phyloP scores from a whole-genome alignment of 176 grass and related monocot species.

The Carex littledalei region DNA sequence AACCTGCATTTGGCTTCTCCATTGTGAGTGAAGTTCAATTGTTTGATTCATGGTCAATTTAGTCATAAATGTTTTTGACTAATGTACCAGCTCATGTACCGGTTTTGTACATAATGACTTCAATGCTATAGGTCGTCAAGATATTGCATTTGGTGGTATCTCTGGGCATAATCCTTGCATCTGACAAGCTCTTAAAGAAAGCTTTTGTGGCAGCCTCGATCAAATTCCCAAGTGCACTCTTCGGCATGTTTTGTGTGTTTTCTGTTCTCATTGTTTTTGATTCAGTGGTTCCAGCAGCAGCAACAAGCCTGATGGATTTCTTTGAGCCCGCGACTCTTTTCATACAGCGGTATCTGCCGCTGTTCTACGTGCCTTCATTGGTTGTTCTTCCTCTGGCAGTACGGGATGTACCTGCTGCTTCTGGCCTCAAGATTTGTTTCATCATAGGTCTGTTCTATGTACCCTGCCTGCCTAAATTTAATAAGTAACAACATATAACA shows the following conservation, averaged over 20 bases:
- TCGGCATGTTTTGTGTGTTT: constrained; percentile 91
- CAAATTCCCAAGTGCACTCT: constrained; percentile 81
- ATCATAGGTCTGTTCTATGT: constrained; percentile 48
- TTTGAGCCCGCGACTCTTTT: constrained; percentile 78
- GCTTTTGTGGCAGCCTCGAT: constrained; percentile 67
- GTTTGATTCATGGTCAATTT: constrained; percentile 1
- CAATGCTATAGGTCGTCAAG: constrained; percentile 29
- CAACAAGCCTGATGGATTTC: constrained; percentile 49
- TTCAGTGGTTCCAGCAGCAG: constrained; percentile 41
- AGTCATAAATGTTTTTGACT: neutral
- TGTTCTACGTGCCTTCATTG: constrained; percentile 86
- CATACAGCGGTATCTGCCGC: constrained; percentile 83
- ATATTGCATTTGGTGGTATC: constrained; percentile 52
- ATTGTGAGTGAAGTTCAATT: constrained; percentile 7
- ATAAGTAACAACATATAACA: neutral
- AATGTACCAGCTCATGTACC: neutral
- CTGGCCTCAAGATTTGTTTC: constrained; percentile 69
- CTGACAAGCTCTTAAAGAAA: constrained; percentile 64
- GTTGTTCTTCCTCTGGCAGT: constrained; percentile 77
- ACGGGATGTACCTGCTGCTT: constrained; percentile 58
- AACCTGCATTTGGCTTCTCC: constrained; percentile 25
- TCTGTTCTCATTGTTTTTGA: constrained; percentile 58
- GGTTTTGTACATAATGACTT: neutral
- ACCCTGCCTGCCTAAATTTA: neutral
- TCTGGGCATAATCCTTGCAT: constrained; percentile 48